Conservation (phyloP, 768 basidiomycete species). For the Leccinum boreale region DNA sequence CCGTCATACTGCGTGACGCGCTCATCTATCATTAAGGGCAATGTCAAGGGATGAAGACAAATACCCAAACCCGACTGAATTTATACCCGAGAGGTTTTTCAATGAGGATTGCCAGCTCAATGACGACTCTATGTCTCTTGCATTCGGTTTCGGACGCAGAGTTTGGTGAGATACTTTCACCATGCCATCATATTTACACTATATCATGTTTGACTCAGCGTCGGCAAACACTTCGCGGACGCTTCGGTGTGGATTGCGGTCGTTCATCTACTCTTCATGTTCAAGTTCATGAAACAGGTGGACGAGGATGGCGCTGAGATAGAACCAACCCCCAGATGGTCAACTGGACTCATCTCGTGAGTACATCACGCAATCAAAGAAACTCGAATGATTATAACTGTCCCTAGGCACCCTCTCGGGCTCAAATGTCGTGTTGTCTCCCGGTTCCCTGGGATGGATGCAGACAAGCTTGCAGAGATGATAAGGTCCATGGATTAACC, state of each 20-base stretch:
- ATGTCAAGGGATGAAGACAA: constrained; percentile 28
- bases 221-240: constrained; percentile 30
- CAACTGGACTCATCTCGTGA: constrained; percentile 29
- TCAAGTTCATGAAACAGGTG: constrained; percentile 29
- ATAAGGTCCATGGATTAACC: constrained; percentile 12
- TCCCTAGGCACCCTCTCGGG: constrained; percentile 25
- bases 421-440: constrained; percentile 28
- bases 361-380: background rate
- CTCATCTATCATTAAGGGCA: constrained; percentile 21
- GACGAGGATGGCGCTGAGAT: constrained; percentile 26
- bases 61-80: constrained; percentile 27
- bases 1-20: background rate
- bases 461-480: constrained; percentile 15
- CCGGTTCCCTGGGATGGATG: constrained; percentile 16
- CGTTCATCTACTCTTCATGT: constrained; percentile 27
- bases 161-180: constrained; percentile 16
- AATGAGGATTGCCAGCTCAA: constrained; percentile 23
- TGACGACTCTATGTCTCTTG: constrained; percentile 18
- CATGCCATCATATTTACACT: background rate
- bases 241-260: constrained; percentile 33
- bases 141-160: constrained; percentile 31
- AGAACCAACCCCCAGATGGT: constrained; percentile 25
- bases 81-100: constrained; percentile 29
- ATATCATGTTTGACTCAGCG: constrained; percentile 14
- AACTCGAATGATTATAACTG: constrained; percentile 1